phyloP scores from a whole-genome alignment of 2,329 filamentous ascomycete species.

The Aspergillus brunneoviolaceus region DNA sequence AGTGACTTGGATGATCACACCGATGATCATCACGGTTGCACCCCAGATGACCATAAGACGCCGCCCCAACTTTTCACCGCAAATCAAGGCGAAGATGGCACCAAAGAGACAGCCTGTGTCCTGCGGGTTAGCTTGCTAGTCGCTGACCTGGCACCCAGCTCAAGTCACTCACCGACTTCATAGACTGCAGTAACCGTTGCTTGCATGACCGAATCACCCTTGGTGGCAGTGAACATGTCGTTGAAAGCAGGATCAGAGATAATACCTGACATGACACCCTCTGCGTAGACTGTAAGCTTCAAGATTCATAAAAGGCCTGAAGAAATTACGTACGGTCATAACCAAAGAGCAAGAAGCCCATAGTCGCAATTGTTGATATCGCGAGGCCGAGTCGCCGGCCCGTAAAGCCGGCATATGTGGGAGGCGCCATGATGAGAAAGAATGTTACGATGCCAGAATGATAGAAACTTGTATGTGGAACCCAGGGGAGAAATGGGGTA shows the following conservation, averaged over 20 bases:
- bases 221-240: slow-evolving; percentile 35
- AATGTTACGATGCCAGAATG: background rate
- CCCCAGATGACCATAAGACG: slow-evolving; percentile 18
- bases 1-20: slow-evolving; percentile 20
- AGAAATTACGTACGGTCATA: slow-evolving; percentile 51
- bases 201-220: slow-evolving; percentile 41
- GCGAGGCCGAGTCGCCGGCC: slow-evolving; percentile 57
- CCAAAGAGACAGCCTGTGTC: slow-evolving; percentile 13
- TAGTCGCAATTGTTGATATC: slow-evolving; percentile 64
- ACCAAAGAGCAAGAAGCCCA: slow-evolving; percentile 61
- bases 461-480: background rate
- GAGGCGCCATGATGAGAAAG: slow-evolving; percentile 47
- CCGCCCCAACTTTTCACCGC: slow-evolving; percentile 17
- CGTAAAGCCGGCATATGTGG: slow-evolving; percentile 57
- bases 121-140: background rate
- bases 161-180: slow-evolving; percentile 24
- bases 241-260: slow-evolving; percentile 35
- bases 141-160: too few relatives aligned
- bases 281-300: slow-evolving; percentile 13
- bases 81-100: slow-evolving; percentile 17
- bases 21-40: slow-evolving; percentile 18
- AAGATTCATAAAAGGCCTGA: background rate
- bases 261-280: slow-evolving; percentile 44
- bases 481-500: background rate
- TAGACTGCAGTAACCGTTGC: slow-evolving; percentile 35